These are phyloP conservation scores for Penicillium longicatenatum DNA, from an alignment of 495 filamentous ascomycete genomes.

Conservation along the genomic window DNA sequence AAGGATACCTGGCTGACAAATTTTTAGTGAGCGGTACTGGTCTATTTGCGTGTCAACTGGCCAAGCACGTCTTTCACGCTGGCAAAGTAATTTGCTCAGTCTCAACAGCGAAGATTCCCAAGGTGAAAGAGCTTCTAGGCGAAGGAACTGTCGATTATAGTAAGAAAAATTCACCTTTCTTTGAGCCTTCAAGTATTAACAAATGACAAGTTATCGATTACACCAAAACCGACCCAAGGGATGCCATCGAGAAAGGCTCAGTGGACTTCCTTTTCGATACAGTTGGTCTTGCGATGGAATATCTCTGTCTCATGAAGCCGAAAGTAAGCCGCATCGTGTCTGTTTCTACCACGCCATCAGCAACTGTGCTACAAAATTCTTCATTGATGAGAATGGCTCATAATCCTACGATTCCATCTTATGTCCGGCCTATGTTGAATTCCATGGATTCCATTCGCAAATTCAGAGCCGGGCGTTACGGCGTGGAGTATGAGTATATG, in stretches of 20 bases:
- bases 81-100: conserved; percentile 52
- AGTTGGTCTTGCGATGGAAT: conserved; percentile 29
- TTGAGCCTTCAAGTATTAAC: not conserved
- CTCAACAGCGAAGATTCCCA: conserved; percentile 49
- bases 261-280: conserved; percentile 59
- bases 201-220: conserved; percentile 52
- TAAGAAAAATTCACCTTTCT: not conserved
- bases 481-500: conserved; percentile 41
- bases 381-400: conserved; percentile 27
- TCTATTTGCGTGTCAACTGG: conserved; percentile 35
- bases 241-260: conserved; percentile 39
- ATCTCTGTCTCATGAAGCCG: conserved; percentile 40
- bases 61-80: conserved; percentile 53
- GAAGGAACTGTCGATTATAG: conserved; percentile 17
- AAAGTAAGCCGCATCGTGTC: conserved; percentile 9
- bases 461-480: conserved; percentile 34
- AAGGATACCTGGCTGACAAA: not conserved
- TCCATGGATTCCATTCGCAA: conserved; percentile 37
- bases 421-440: conserved; percentile 33
- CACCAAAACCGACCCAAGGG: conserved; percentile 39
- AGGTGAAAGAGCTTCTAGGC: conserved; percentile 43
- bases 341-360: conserved; percentile 42
- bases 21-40: conserved; percentile 50
- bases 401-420: conserved; percentile 31
- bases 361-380: conserved; percentile 19